Base-by-base conservation (phyloP, 805 yeast species). In the Peterozyma toletana region DNA sequence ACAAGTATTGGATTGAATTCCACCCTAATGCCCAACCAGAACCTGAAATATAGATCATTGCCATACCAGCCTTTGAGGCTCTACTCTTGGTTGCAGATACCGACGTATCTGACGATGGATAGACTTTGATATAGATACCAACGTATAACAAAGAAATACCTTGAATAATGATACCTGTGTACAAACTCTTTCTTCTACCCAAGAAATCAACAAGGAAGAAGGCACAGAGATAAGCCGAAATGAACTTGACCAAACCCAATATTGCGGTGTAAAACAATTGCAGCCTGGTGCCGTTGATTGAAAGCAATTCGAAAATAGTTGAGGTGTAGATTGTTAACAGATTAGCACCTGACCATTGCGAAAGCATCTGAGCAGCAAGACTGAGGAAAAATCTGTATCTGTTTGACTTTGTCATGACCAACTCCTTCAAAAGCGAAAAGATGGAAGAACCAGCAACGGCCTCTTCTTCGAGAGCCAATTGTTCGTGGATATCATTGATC, bases 271-370 rank as follows among this genome's bases (percentile, higher is more conserved):
- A 71, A 55, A 73, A 58, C 40, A 63, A 53, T 37, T 64, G 65
- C 36, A 68, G 64, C 9, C 59, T 51, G 29, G 48, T 50, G 18
- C 72, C 73, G 9, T 55, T 52, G 42, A 68, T 63, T 38, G 81
- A 80, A 42, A 70, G 68, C 46, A 73, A 59, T 4, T 66, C 67
- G 47, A 75, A 71, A 37, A 77, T 57, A 41, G 73, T 75, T 2
- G 81, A 74, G 34, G 81, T 75, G 50, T 77, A 78, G 40, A 76
- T 73, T 2, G 82, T 77, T 38, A 78, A 60, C 7, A 80, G 69
- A 49, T 70, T 71, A 6, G 80, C 76, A 41, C 80, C 80, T n/a
- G 77, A 68, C 81, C 81, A 77, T 58, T 77, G 81, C 33, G 73
- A 73, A 35, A 77, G 60, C 11, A 75, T 35, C 56, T 75, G 82